phyloP scores from a whole-genome alignment of 116 monocot genomes.

The Papilionanthe hybrid region DNA sequence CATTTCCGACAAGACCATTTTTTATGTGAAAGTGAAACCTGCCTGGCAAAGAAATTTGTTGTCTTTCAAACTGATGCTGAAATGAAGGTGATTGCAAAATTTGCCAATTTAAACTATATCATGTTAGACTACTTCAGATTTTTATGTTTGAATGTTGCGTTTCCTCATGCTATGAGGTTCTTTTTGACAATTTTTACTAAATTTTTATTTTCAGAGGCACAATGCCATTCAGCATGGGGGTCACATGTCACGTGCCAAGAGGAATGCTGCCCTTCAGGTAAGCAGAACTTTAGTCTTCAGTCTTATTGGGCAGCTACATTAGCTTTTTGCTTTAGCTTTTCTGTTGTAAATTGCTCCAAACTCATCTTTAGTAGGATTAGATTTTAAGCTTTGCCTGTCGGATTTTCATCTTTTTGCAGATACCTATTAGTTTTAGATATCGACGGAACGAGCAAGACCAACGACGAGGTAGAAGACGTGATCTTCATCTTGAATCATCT shows the following conservation, averaged over 20 bases:
- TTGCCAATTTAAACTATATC: neutral
- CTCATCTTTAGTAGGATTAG: neutral
- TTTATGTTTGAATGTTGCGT: neutral
- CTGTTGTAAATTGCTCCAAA: neutral
- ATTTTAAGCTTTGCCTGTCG: neutral
- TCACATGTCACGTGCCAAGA: constrained; percentile 83
- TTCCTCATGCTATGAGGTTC: neutral
- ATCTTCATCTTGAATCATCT: constrained; percentile 38
- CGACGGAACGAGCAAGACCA: constrained; percentile 57
- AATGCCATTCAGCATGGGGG: constrained; percentile 93
- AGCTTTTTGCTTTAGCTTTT: neutral
- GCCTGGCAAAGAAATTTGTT: constrained; percentile 85
- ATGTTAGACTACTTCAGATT: neutral
- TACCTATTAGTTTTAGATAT: constrained; percentile 90
- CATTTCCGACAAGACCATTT: constrained; percentile 98
- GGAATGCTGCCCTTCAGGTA: constrained; percentile 97
- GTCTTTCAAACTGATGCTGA: constrained; percentile 87
- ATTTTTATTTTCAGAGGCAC: constrained; percentile 60
- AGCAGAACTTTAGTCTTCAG: neutral
- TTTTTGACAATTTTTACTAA: neutral
- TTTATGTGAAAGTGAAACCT: constrained; percentile 82
- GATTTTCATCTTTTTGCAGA: constrained; percentile 26
- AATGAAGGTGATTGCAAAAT: constrained; percentile 55
- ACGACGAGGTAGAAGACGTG: constrained; percentile 73
- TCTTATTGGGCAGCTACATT: neutral